Evolutionary conservation across 2,329 filamentous ascomycete genomes (phyloP), one percentile per base, ranked within the genome.

Genomic region (Blastomyces parvus): DNA sequence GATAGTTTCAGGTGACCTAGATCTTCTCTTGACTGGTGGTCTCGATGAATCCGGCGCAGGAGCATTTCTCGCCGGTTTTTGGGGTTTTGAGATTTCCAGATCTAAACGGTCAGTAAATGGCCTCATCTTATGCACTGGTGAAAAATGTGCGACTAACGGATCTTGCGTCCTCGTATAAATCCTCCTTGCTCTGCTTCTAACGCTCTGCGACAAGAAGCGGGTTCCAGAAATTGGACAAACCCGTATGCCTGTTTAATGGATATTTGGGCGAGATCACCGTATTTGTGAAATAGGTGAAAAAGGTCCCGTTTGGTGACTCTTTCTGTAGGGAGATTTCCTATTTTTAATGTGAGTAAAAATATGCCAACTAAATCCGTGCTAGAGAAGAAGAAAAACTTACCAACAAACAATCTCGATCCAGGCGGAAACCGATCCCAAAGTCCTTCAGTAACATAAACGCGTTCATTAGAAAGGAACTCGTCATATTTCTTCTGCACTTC

Each of bases 191-290:
- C 86, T 44, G 83, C 82, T 44, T 88, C 82, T 69, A 97, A 83
- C 4, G 93, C 93, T 56, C 82, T 81, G 63, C 84, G 81, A 67
- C 91, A 96, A 71, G 93, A 88, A 2, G 83, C 81, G 3, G 86
- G 79, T 38, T 90, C 87, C 67, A 96, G 83, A 68, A 95, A 99
- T 73, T 97, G 94, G 44, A 97, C 91, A 73, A 97, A 99, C 1
- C 94, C 94, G 76, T 96, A 97, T 1, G 92, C 92, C 68, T 94
- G 91, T 76, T 97, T 97, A 69, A 97, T 90, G 0, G 91, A 96
- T 65, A 97, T 94, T 74, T 99, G 94, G 1, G 92, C 93, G 57
- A 99, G 81, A 65, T 87, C 88, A 62, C 94, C 94, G 73, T 91
- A 92, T 63, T 83, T 84, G 72, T 91, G 86, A 73, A 99, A 97